phyloP scores from a whole-genome alignment of 805 yeast genomes.

The Candida sakaeoensis region DNA sequence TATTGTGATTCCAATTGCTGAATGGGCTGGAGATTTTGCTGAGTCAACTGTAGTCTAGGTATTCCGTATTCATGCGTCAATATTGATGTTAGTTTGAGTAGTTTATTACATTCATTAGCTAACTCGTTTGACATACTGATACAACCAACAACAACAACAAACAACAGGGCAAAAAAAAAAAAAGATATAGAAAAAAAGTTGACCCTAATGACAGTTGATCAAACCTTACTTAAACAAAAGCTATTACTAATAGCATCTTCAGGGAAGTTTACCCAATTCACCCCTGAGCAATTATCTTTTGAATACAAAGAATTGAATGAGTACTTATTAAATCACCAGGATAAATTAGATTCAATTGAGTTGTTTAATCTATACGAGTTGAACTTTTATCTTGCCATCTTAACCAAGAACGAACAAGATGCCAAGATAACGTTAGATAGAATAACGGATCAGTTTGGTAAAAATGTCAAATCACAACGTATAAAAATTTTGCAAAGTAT shows the following conservation, averaged over 20 bases:
- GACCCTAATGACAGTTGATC: conserved; percentile 1
- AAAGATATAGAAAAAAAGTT: no score
- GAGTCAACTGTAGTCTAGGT: conserved; percentile 16
- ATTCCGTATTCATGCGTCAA: conserved; percentile 33
- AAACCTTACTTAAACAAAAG: conserved; percentile 33
- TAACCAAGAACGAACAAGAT: conserved; percentile 60
- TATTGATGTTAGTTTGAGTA: conserved; percentile 18
- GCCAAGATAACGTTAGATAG: conserved; percentile 66
- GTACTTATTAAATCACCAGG: conserved; percentile 27
- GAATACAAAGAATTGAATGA: conserved; percentile 39
- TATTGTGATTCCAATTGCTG: conserved; percentile 24
- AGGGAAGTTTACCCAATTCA: conserved; percentile 47
- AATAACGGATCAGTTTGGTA: conserved; percentile 62
- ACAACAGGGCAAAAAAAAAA: no score
- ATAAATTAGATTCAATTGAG: conserved; percentile 42
- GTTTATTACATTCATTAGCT: conserved; percentile 20
- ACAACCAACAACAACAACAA: conserved; percentile 1
- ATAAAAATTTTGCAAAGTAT: conserved; percentile 52
- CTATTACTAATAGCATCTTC: conserved; percentile 48
- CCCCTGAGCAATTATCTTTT: conserved; percentile 41
- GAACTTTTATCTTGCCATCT: conserved; percentile 61
- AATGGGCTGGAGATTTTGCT: conserved; percentile 6
- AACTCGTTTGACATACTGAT: conserved; percentile 16
- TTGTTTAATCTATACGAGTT: conserved; percentile 61
- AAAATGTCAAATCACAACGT: conserved; percentile 45